Percentiles rank a stretch among this genome's conserved stretches.
Conservation (phyloP, 2,329 filamentous ascomycete genomes). For the Scytalidium sp. region DNA sequence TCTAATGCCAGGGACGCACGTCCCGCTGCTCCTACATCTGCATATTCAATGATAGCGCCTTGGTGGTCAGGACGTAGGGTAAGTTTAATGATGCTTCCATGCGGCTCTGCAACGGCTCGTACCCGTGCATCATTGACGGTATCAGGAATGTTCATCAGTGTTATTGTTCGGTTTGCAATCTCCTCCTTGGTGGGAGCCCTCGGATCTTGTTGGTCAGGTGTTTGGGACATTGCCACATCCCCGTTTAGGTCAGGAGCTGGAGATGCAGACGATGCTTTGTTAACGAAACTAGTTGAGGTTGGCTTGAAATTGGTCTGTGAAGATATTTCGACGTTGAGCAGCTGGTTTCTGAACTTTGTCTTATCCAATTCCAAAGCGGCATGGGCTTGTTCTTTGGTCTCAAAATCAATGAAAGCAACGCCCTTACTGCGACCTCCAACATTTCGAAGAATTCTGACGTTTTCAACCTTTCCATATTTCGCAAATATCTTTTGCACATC, state of each 20-base stretch:
- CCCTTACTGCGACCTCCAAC: constrained; percentile 69
- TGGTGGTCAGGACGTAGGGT: constrained; percentile 77
- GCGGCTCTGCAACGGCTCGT: constrained; percentile 65
- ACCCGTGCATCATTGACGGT: constrained; percentile 89
- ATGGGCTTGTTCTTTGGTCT: constrained; percentile 65
- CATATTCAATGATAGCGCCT: constrained; percentile 83
- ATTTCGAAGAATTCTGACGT: constrained; percentile 68
- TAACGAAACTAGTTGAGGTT: constrained; percentile 42
- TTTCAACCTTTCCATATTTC: constrained; percentile 72
- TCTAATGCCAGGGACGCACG: constrained; percentile 62
- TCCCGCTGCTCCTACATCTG: constrained; percentile 63
- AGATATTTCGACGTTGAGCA: constrained; percentile 64
- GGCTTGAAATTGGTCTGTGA: constrained; percentile 55
- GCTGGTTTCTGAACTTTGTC: constrained; percentile 64
- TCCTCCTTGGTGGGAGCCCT: constrained; percentile 42
- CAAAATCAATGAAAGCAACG: constrained; percentile 76
- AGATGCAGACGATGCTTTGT: constrained; percentile 27
- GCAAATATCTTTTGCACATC: constrained; percentile 70
- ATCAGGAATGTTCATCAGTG: constrained; percentile 82
- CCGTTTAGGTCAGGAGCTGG: constrained; percentile 30
- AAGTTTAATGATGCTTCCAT: constrained; percentile 72
- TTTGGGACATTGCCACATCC: constrained; percentile 28
- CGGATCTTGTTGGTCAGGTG: constrained; percentile 16
- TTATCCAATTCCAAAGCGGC: constrained; percentile 68
- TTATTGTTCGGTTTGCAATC: constrained; percentile 68